Conservation (phyloP, 139 green algal species). For the Chlamydomonas incerta region DNA sequence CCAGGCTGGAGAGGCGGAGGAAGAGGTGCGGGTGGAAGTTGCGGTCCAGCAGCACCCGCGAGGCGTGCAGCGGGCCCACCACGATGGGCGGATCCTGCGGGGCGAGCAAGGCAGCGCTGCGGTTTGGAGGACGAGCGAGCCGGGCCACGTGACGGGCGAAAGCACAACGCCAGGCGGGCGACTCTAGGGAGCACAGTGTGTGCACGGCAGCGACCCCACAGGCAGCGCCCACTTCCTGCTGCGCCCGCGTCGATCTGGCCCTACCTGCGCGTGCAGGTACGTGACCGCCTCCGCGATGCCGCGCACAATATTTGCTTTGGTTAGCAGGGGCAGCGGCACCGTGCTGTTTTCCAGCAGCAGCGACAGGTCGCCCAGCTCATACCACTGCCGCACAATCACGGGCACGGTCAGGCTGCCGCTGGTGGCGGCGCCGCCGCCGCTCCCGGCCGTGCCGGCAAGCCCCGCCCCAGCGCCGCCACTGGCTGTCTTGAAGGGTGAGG, state of each 20-base stretch:
- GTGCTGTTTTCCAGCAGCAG: slow-evolving; percentile 39
- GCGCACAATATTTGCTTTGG: background rate
- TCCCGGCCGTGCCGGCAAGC: too few relatives aligned
- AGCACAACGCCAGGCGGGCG: too few relatives aligned
- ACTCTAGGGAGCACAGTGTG: too few relatives aligned
- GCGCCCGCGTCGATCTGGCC: too few relatives aligned
- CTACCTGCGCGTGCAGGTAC: slow-evolving; percentile 35
- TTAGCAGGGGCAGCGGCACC: slow-evolving; percentile 19
- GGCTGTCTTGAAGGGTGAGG: too few relatives aligned
- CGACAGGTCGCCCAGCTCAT: slow-evolving; percentile 14
- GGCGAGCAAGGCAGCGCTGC: too few relatives aligned
- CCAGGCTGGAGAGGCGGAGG: slow-evolving; percentile 10
- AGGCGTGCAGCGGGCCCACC: background rate
- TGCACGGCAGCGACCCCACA: too few relatives aligned
- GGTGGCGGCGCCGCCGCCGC: too few relatives aligned
- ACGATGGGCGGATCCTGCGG: slow-evolving; percentile 20
- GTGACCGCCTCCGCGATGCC: slow-evolving; percentile 15
- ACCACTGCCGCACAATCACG: background rate
- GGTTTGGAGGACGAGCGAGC: too few relatives aligned
- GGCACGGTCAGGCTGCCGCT: background rate
- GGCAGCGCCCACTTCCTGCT: too few relatives aligned
- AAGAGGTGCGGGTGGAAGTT: slow-evolving; percentile 39
- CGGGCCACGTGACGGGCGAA: background rate
- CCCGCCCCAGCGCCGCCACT: too few relatives aligned
- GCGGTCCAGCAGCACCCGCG: slow-evolving; percentile 21